Evolutionary conservation across 352 stramenopile species (phyloP), one percentile per base, ranked within the genome.

Genomic region (Globisporangium cederbergense): DNA sequence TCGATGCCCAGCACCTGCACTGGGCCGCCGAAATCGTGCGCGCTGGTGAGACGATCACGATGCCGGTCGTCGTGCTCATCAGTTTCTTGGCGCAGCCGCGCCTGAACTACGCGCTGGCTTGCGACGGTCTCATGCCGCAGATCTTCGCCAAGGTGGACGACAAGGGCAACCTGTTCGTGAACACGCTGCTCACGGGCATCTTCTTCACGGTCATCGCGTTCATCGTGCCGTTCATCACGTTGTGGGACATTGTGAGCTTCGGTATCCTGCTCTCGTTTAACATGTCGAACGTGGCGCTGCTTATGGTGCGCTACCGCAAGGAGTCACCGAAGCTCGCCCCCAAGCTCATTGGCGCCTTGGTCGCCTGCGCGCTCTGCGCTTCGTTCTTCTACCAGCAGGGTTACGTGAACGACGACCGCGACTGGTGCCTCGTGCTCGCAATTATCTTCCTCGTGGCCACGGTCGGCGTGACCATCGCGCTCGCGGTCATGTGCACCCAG

Each of bases 21-120:
- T 87, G 78, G 80, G 80, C 80, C 18, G 73, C 66, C 8, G 59
- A 77, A 46, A 75, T 89, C 30, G 79, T 89, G 22, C 79, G 75
- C 28, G 76, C 74, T 18, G 77, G 79, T 65, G 78, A 89, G 64
- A 79, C 74, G 2, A 74, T 93, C 18, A 98, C 92, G 18, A 93
- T 98, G 71, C 95, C 95, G 0, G 69, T 98, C 20, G 95, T 98
- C 47, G 94, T 98, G 49, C 70, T 99, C 8, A 83, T 98, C 16
- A 92, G 81, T 51, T 93, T 98, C 63, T 70, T 98, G 10, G 92
- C 93, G 50, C 95, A 98, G 69, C 95, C 93, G 20, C 85, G 92
- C 56, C 72, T 98, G 40, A 96, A 97, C 72, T 98, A 95, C 72
- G 91, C 93, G 20, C 83, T 98, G 67, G 83, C 92, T 22, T 91